Evolutionary conservation across 495 filamentous ascomycete genomes (phyloP).

Genomic region (Hypoxylon fragiforme): DNA sequence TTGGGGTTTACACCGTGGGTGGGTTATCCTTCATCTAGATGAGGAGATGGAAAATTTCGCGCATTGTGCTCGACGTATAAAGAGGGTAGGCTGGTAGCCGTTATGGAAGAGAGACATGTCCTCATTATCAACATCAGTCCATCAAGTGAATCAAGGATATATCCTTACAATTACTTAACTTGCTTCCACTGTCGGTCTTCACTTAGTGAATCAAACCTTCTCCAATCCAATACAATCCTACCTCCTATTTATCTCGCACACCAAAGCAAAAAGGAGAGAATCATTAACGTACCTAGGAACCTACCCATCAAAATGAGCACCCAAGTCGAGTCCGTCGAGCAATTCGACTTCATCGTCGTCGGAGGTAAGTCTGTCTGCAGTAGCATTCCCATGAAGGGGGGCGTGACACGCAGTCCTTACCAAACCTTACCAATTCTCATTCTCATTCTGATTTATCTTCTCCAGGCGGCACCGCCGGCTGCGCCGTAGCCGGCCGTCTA

Average conservation of each 20-base stretch:
- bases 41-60: slow-evolving; percentile 11
- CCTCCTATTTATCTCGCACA: too few relatives aligned
- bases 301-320: too few relatives aligned
- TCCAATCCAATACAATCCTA: too few relatives aligned
- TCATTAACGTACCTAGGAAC: too few relatives aligned
- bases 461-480: slow-evolving; percentile 61
- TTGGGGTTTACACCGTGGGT: neutral
- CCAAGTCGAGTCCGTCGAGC: slow-evolving; percentile 21
- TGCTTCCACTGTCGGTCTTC: too few relatives aligned
- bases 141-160: neutral
- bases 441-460: too few relatives aligned
- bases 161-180: neutral
- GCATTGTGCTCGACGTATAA: slow-evolving; percentile 17
- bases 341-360: slow-evolving; percentile 31
- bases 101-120: slow-evolving; percentile 4
- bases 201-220: too few relatives aligned
- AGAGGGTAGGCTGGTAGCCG: slow-evolving; percentile 1
- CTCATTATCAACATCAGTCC: slow-evolving; percentile 3
- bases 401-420: too few relatives aligned
- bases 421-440: neutral
- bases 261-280: too few relatives aligned
- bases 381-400: too few relatives aligned
- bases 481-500: slow-evolving; percentile 60
- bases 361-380: slow-evolving; percentile 13
- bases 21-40: slow-evolving; percentile 8